Evolutionary conservation across 1,139 yeast genomes (phyloP), one percentile per base, ranked within the genome.

Genomic region (Candida freyschussii): DNA sequence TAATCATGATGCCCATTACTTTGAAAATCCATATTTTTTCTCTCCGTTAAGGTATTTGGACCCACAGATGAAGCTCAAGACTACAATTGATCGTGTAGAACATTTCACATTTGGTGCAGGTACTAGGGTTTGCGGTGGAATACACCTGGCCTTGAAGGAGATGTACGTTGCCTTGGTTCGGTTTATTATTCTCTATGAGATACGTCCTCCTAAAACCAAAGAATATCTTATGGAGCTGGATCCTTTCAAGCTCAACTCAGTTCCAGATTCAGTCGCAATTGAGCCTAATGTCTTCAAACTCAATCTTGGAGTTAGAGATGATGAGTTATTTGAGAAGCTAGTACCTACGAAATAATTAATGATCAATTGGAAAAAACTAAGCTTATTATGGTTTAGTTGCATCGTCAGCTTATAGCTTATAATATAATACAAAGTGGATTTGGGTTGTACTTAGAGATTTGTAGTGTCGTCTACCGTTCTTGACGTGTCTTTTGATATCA

Each of bases 101-200:
- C 86, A 78, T 48, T 67, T 76, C 37, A 59, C 85, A 0, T 82
- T 80, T 56, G 91, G 91, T 0, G 72, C 73, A 12, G 93, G 91
- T 0, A 64, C 78, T 1, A 55, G 91, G 36, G 75, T 68, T 72
- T 82, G 91, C 51, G 69, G 80, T 0, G 93, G 91, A 0, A 67
- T 68, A 29, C 66, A 69, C 30, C 60, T 82, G 32, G 86, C 86
- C 0, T 63, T 67, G 44, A 69, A 72, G 35, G 86, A 81, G 48
- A 59, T 81, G 53, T 81, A 80, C 47, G 54, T 63, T 11, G 53
- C 70, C 10, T 46, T 69, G 21, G 50, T 61, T 22, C 61, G 73
- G 33, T 48, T 68, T 27, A 48, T 72, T 2, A 41, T 63, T 1
- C 44, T 59, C 17, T 72, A 65, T 36, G 44, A 57, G 25, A 60